phyloP scores from a whole-genome alignment of 352 stramenopile species.

The Globisporangium nagaii region DNA sequence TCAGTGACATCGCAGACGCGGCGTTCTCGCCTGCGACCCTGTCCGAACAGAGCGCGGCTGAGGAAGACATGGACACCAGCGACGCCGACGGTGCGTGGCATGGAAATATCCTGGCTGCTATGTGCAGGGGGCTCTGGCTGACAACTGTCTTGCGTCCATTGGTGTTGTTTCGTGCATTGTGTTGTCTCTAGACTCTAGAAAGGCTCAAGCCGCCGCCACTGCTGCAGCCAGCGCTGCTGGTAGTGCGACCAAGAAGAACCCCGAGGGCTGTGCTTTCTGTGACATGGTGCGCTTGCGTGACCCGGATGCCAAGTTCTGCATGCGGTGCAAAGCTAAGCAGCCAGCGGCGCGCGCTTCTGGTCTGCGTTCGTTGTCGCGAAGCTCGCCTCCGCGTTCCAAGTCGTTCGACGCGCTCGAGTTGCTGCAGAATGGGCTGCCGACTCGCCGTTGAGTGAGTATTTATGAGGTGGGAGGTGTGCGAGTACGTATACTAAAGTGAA shows the following conservation, averaged over 20 bases:
- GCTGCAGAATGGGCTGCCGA: neutral
- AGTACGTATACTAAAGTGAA: neutral
- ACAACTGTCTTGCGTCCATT: too few relatives aligned
- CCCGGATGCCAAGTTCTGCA: conserved; percentile 7
- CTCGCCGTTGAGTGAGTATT: conserved; percentile 11
- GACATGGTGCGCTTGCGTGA: conserved; percentile 7
- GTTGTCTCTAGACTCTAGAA: neutral
- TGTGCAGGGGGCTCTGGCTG: neutral
- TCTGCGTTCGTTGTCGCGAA: neutral
- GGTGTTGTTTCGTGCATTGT: too few relatives aligned
- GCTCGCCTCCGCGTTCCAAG: neutral
- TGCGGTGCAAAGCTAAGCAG: conserved; percentile 11
- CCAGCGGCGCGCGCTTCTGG: neutral
- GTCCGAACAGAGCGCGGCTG: conserved; percentile 7
- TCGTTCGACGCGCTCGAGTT: conserved; percentile 1
- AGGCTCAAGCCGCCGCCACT: neutral
- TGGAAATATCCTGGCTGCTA: neutral
- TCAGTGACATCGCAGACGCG: conserved; percentile 2
- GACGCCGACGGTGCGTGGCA: conserved; percentile 7
- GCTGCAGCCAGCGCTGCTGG: neutral
- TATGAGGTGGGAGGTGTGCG: conserved; percentile 3
- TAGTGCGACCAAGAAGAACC: neutral
- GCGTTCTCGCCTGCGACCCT: conserved; percentile 8
- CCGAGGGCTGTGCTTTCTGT: conserved; percentile 4
- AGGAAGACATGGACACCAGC: conserved; percentile 16